A percentile compares a stretch with the other conserved stretches of the same genome.
phyloP scores from a whole-genome alignment of 495 filamentous ascomycete genomes.

The Xylaria grammica region DNA sequence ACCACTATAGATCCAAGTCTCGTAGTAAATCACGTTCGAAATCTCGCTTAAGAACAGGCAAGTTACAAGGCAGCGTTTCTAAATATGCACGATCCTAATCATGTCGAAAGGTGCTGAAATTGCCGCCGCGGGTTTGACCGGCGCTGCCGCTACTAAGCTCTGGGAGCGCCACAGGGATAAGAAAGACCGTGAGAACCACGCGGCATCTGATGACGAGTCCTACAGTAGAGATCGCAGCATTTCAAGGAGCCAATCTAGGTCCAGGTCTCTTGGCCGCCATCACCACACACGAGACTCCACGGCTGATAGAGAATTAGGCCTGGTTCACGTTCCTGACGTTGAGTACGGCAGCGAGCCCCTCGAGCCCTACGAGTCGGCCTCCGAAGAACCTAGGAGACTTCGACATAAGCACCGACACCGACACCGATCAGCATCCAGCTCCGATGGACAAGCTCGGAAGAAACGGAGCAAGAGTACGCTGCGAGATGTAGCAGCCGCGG shows the following conservation, averaged over 20 bases:
- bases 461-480: constrained; percentile 66
- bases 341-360: constrained; percentile 50
- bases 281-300: constrained; percentile 51
- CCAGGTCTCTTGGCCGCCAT: constrained; percentile 47
- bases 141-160: constrained; percentile 77
- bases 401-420: constrained; percentile 27
- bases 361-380: constrained; percentile 46
- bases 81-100: constrained; percentile 16
- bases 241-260: constrained; percentile 54
- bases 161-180: constrained; percentile 78
- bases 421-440: constrained; percentile 43
- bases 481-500: constrained; percentile 70
- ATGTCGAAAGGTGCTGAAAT: constrained; percentile 57
- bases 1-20: constrained; percentile 70
- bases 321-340: constrained; percentile 63
- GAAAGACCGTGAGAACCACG: constrained; percentile 61
- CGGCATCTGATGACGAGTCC: constrained; percentile 35
- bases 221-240: constrained; percentile 46
- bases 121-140: constrained; percentile 75
- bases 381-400: constrained; percentile 30
- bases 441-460: constrained; percentile 56
- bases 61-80: constrained; percentile 4
- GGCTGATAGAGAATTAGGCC: constrained; percentile 67
- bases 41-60: constrained; percentile 57
- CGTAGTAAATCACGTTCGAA: constrained; percentile 57